Evolutionary conservation across 192 early-diverging fungal genomes (phyloP).

Genomic region (Rhizophagus prolifer): DNA sequence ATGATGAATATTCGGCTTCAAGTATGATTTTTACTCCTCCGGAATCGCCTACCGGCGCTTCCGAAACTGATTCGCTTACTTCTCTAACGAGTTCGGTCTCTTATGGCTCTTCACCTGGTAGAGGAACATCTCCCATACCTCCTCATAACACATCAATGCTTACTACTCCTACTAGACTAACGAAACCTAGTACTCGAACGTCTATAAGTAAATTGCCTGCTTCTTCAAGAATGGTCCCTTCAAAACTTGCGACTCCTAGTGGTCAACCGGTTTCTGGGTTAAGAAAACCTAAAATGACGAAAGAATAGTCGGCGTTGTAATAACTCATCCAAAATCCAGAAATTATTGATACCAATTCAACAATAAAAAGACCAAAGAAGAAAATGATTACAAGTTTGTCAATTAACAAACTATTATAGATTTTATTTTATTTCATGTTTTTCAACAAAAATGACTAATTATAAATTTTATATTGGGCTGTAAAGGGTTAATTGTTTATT

Average conservation of each 20-base stretch:
- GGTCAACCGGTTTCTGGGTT: neutral
- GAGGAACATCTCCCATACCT: conserved; percentile 21
- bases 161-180: neutral
- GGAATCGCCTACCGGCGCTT: conserved; percentile 21
- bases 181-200: neutral
- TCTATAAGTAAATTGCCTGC: conserved; percentile 6
- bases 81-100: conserved; percentile 24
- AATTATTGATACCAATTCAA: neutral
- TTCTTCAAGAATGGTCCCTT: neutral
- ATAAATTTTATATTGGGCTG: too few relatives aligned
- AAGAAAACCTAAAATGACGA: neutral
- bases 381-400: neutral
- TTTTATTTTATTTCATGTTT: too few relatives aligned
- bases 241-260: conserved; percentile 4
- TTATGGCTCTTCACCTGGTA: conserved; percentile 24
- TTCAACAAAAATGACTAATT: too few relatives aligned
- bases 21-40: conserved; percentile 20
- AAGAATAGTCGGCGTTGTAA: neutral
- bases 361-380: neutral
- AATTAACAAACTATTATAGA: neutral
- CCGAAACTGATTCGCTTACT: conserved; percentile 23
- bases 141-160: neutral
- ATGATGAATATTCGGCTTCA: conserved; percentile 6
- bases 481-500: too few relatives aligned
- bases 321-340: neutral